These are phyloP conservation scores for Chytriomyces confervae DNA, from an alignment of 192 early-diverging fungal genomes.

Conservation along the genomic window DNA sequence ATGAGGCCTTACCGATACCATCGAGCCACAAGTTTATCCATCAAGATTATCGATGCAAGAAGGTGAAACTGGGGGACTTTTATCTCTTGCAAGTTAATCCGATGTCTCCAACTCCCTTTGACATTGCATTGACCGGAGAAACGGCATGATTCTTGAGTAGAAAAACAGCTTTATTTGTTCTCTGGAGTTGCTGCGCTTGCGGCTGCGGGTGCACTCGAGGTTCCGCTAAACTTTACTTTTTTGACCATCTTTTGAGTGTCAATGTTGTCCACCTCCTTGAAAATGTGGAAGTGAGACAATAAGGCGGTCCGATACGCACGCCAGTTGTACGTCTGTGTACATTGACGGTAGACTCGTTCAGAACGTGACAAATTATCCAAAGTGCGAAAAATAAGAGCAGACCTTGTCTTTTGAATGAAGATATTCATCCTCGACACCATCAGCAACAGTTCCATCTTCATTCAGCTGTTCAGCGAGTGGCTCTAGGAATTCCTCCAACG, in stretches of 20 bases:
- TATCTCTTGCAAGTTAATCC: no score
- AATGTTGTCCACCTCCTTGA: constrained; percentile 39
- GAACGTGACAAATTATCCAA: not conserved
- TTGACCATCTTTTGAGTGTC: constrained; percentile 15
- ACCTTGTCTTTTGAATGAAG: constrained; percentile 39
- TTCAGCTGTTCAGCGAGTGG: constrained; percentile 53
- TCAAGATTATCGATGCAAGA: no score
- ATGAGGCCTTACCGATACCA: no score
- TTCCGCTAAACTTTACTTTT: not conserved
- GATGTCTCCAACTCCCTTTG: no score
- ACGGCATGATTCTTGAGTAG: no score
- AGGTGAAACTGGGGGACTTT: no score
- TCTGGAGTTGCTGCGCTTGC: not conserved
- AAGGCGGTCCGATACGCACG: constrained; percentile 54
- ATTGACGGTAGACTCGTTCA: not conserved
- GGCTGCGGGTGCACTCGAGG: not conserved
- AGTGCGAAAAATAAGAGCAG: not conserved
- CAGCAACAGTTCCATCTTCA: constrained; percentile 37
- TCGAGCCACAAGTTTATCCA: no score
- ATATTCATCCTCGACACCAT: constrained; percentile 51
- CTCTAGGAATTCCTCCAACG: constrained; percentile 44
- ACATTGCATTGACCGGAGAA: no score
- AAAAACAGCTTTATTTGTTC: no score
- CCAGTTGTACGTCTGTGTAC: constrained; percentile 41
- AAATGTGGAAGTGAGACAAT: constrained; percentile 53